Evolutionary conservation across 805 yeast species (phyloP).

Genomic region (Saturnispora sanitii): DNA sequence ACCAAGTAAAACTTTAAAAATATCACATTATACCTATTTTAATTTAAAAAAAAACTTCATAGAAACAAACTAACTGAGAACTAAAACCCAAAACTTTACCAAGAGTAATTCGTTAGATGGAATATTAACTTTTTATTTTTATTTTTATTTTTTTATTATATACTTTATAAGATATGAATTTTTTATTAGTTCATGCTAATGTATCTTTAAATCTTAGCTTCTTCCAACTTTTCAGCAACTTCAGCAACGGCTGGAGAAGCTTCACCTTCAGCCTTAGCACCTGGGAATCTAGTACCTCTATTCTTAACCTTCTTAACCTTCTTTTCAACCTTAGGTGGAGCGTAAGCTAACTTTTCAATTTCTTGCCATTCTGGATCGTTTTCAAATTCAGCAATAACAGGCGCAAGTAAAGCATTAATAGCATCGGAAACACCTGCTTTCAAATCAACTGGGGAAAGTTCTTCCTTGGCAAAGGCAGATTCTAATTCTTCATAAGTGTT

Average conservation of each 20-base stretch:
- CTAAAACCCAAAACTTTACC: no score
- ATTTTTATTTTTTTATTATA: no score
- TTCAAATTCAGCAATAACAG: slow-evolving; percentile 64
- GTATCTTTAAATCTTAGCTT: slow-evolving; percentile 31
- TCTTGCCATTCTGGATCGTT: slow-evolving; percentile 62
- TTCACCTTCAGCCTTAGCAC: slow-evolving; percentile 30
- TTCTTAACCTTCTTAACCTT: slow-evolving; percentile 71
- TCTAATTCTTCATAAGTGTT: slow-evolving; percentile 57
- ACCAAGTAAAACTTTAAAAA: no score
- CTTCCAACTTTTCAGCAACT: slow-evolving; percentile 29
- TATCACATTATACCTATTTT: no score
- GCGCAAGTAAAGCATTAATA: slow-evolving; percentile 70
- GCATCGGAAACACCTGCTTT: slow-evolving; percentile 86
- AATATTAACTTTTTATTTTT: no score
- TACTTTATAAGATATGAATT: no score
- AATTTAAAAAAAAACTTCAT: no score
- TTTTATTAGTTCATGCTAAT: no score
- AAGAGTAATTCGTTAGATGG: no score
- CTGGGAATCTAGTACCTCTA: slow-evolving; percentile 88
- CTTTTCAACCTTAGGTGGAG: slow-evolving; percentile 54
- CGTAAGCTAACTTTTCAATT: slow-evolving; percentile 74
- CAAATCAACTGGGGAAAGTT: slow-evolving; percentile 86
- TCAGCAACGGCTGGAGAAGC: not conserved
- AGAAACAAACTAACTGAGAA: no score
- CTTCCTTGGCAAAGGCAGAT: slow-evolving; percentile 60